phyloP scores from a whole-genome alignment of 805 yeast species.

The Ogataea saltuana region DNA sequence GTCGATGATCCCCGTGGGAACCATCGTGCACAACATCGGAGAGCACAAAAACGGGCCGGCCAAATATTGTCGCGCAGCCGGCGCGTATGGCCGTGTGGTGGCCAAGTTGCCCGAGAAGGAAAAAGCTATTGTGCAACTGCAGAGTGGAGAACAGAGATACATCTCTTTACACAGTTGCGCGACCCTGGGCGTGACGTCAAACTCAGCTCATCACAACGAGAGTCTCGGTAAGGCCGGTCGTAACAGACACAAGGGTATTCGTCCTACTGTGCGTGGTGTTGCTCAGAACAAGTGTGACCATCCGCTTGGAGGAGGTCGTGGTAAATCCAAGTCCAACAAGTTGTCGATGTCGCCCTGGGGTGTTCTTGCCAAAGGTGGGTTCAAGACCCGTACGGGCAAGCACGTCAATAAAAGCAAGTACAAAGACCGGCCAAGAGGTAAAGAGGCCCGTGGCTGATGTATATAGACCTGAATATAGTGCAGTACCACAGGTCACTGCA shows the following conservation, averaged over 20 bases:
- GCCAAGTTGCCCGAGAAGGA: constrained; percentile 71
- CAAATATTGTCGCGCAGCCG: constrained; percentile 90
- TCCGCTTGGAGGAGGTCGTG: constrained; percentile 99
- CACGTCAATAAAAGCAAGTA: constrained; percentile 81
- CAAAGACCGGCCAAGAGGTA: constrained; percentile 88
- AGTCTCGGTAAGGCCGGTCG: constrained; percentile 97
- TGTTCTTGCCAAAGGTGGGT: constrained; percentile 83
- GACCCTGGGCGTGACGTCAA: constrained; percentile 89
- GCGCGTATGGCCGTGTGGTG: constrained; percentile 86
- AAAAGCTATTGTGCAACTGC: constrained; percentile 76
- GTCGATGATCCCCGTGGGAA: constrained; percentile 91
- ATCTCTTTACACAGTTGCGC: constrained; percentile 87
- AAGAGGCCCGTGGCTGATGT: constrained; percentile 29
- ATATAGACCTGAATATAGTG: no score
- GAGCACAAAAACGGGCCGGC: constrained; percentile 75
- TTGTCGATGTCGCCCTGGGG: constrained; percentile 97
- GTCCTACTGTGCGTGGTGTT: constrained; percentile 96
- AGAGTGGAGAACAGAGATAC: constrained; percentile 92
- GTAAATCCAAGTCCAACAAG: constrained; percentile 96
- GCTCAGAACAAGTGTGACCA: constrained; percentile 98
- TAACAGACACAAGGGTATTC: constrained; percentile 84
- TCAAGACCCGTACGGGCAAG: constrained; percentile 91
- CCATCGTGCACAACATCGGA: constrained; percentile 86
- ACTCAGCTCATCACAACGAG: constrained; percentile 86
- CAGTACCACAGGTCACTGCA: no score